Percentiles rank a stretch among this genome's conserved stretches.
Conservation (phyloP, 805 yeast species). For the Phaffomyces opuntiae region DNA sequence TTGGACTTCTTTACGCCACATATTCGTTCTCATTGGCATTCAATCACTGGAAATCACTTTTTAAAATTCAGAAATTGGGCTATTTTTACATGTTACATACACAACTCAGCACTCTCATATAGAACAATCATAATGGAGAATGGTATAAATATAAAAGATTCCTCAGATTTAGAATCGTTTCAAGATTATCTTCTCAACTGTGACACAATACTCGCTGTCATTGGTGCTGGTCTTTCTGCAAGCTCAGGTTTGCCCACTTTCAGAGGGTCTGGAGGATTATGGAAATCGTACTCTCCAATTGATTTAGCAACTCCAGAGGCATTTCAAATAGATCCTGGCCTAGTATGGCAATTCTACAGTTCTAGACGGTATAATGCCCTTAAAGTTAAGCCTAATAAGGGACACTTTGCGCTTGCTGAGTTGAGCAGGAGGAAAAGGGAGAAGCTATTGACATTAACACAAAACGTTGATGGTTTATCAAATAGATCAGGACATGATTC, state of each 20-base stretch:
- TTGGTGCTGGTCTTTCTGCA: conserved; percentile 81
- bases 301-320: conserved; percentile 93
- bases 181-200: conserved; percentile 42
- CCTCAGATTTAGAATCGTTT: conserved; percentile 27
- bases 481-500: conserved; percentile 56
- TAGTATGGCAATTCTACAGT: conserved; percentile 87
- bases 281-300: conserved; percentile 72
- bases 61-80: not conserved
- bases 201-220: conserved; percentile 50
- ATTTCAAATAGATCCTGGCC: conserved; percentile 70
- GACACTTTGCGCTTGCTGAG: conserved; percentile 64
- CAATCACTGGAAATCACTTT: too few species aligned
- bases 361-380: conserved; percentile 61
- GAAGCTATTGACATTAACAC: conserved; percentile 63
- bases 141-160: conserved; percentile 4
- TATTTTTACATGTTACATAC: not conserved
- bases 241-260: conserved; percentile 73
- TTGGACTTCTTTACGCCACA: too few species aligned
- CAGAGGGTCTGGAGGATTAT: conserved; percentile 64
- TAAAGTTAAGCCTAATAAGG: conserved; percentile 62
- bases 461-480: conserved; percentile 76
- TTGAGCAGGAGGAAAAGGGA: conserved; percentile 37
- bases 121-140: not conserved
- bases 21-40: too few species aligned
- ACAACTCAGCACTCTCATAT: not conserved